Conservation (phyloP, 2,329 filamentous ascomycete species). For the Nannizzia gypsea region DNA sequence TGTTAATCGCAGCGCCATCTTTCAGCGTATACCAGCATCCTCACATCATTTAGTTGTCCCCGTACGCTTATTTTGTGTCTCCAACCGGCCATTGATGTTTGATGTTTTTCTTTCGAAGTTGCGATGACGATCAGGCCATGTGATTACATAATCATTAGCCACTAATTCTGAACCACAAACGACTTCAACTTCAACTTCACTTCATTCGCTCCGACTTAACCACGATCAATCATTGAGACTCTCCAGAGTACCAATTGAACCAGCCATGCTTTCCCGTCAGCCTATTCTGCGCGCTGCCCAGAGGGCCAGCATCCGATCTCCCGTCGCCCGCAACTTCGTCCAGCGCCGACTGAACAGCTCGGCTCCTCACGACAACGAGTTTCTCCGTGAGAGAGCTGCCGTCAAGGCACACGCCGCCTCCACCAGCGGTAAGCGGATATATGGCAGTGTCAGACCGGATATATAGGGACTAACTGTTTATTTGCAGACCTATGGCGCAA, state of each 20-base stretch:
- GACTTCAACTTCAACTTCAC: neutral
- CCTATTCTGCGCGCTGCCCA: conserved; percentile 50
- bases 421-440: conserved; percentile 59
- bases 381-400: conserved; percentile 81
- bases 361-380: conserved; percentile 63
- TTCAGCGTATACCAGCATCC: neutral
- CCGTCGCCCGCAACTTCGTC: conserved; percentile 41
- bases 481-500: conserved; percentile 79
- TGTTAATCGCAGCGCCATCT: conserved; percentile 55
- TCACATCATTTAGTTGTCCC: neutral
- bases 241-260: conserved; percentile 3
- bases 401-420: conserved; percentile 81
- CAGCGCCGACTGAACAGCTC: conserved; percentile 64
- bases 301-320: conserved; percentile 36
- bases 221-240: neutral
- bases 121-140: conserved; percentile 1
- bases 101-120: neutral
- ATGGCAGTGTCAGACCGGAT: conserved; percentile 10
- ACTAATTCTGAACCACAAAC: conserved; percentile 2
- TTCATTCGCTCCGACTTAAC: neutral
- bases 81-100: neutral
- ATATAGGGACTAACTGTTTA: conserved; percentile 16
- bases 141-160: neutral
- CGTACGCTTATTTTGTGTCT: neutral
- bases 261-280: conserved; percentile 52